Percentiles rank a stretch among this genome's conserved stretches.
Conservation (phyloP, 2,329 filamentous ascomycete species). For the Botrytis medusae region DNA sequence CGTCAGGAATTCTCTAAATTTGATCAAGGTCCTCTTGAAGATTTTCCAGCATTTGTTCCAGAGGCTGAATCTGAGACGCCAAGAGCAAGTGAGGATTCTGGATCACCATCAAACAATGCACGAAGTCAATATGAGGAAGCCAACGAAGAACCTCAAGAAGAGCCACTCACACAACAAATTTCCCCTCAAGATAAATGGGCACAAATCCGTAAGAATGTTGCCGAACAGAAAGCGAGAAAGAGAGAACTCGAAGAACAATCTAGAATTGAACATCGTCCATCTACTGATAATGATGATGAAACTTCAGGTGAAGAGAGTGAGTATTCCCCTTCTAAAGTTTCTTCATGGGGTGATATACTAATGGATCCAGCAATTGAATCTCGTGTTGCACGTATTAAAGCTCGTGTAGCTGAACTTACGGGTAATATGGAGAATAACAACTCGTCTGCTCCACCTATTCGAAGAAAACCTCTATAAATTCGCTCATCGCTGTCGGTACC, state of each 20-base stretch:
- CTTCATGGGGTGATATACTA: slow-evolving; percentile 27
- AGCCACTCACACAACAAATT: slow-evolving; percentile 28
- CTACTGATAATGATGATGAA: slow-evolving; percentile 70
- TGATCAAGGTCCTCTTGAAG: slow-evolving; percentile 82
- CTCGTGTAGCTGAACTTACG: slow-evolving; percentile 90
- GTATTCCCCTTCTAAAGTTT: slow-evolving; percentile 43
- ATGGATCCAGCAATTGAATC: slow-evolving; percentile 77
- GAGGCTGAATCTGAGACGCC: slow-evolving; percentile 34
- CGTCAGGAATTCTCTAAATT: slow-evolving; percentile 65
- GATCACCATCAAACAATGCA: slow-evolving; percentile 36
- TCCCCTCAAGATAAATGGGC: slow-evolving; percentile 78
- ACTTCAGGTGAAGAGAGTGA: slow-evolving; percentile 94
- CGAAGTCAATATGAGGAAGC: slow-evolving; percentile 35
- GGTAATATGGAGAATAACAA: slow-evolving; percentile 66
- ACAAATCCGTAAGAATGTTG: slow-evolving; percentile 92
- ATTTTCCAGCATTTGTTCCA: slow-evolving; percentile 82
- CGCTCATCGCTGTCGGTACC: neutral
- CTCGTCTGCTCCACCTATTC: slow-evolving; percentile 24
- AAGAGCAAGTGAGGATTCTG: slow-evolving; percentile 45
- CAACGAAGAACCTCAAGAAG: slow-evolving; percentile 33
- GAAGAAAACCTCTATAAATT: slow-evolving; percentile 15
- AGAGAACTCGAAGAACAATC: slow-evolving; percentile 64
- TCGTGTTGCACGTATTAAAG: slow-evolving; percentile 95
- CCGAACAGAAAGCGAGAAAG: slow-evolving; percentile 68
- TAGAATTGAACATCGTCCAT: slow-evolving; percentile 55